These are phyloP conservation scores for Picea sitchensis DNA, from an alignment of 75 land plant species.

Conservation along the genomic window DNA sequence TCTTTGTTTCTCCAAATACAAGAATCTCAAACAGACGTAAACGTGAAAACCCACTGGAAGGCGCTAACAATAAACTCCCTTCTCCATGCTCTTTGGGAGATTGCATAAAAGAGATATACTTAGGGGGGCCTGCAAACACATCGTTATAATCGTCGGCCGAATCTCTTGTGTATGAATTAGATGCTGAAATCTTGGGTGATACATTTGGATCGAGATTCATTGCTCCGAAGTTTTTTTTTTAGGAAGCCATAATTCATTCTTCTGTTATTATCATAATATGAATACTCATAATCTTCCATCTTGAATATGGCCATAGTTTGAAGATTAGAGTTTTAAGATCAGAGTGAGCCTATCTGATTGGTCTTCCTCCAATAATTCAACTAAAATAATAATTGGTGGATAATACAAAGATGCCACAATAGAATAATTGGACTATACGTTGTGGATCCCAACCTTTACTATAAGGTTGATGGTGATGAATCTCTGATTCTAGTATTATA, in stretches of 20 bases:
- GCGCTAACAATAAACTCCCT: neutral
- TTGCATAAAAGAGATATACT: conserved; percentile 3
- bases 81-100: neutral
- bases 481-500: no score
- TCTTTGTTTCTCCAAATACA: conserved; percentile 4
- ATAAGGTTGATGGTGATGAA: no score
- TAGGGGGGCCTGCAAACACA: conserved; percentile 4
- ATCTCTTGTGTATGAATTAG: conserved; percentile 6
- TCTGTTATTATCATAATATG: neutral
- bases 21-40: neutral
- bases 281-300: conserved; percentile 4
- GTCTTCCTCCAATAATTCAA: neutral
- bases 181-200: neutral
- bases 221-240: neutral
- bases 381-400: neutral
- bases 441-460: no score
- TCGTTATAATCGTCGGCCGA: neutral
- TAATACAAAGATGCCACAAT: neutral
- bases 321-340: neutral
- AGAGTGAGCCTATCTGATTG: no score
- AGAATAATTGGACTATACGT: no score
- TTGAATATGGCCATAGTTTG: neutral
- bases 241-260: neutral
- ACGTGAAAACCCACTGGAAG: neutral
- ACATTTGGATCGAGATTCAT: conserved; percentile 5